phyloP scores from a whole-genome alignment of 257 asterid genomes.

The Echites panduratus region DNA sequence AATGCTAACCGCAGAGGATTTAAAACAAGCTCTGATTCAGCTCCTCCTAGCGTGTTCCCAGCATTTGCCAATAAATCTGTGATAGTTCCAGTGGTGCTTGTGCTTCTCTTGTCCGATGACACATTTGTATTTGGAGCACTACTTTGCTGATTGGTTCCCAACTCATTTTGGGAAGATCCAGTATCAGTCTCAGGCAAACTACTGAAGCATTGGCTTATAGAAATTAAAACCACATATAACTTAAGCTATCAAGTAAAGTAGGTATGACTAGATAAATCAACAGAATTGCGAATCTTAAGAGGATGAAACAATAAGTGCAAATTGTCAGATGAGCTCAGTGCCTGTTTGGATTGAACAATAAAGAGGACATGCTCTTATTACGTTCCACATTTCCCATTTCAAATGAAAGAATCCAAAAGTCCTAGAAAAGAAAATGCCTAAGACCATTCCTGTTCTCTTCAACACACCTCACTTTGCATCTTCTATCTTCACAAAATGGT shows the following conservation, averaged over 20 bases:
- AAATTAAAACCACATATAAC: slow-evolving; percentile 16
- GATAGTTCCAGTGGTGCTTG: slow-evolving; percentile 39
- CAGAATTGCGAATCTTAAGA: background rate
- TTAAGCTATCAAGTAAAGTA: slow-evolving; percentile 11
- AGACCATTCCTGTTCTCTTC: background rate
- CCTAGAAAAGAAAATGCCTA: background rate
- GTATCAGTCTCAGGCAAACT: slow-evolving; percentile 49
- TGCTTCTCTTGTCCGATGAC: slow-evolving; percentile 35
- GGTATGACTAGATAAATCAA: slow-evolving; percentile 12
- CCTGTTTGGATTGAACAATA: background rate
- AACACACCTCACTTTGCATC: background rate
- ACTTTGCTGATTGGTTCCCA: slow-evolving; percentile 37
- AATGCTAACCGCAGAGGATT: slow-evolving; percentile 85
- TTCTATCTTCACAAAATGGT: background rate
- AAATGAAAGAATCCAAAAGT: background rate
- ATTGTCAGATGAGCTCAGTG: background rate
- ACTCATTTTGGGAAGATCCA: slow-evolving; percentile 39
- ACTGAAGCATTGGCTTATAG: slow-evolving; percentile 25
- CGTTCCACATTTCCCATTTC: background rate
- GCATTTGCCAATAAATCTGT: slow-evolving; percentile 64
- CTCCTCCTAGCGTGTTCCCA: slow-evolving; percentile 70
- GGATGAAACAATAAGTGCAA: background rate
- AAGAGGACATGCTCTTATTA: background rate
- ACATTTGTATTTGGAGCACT: slow-evolving; percentile 35
- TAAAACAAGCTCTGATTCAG: slow-evolving; percentile 86